Base-by-base conservation (phyloP, 2,329 filamentous ascomycete species). In the Colletotrichum sansevieriae region DNA sequence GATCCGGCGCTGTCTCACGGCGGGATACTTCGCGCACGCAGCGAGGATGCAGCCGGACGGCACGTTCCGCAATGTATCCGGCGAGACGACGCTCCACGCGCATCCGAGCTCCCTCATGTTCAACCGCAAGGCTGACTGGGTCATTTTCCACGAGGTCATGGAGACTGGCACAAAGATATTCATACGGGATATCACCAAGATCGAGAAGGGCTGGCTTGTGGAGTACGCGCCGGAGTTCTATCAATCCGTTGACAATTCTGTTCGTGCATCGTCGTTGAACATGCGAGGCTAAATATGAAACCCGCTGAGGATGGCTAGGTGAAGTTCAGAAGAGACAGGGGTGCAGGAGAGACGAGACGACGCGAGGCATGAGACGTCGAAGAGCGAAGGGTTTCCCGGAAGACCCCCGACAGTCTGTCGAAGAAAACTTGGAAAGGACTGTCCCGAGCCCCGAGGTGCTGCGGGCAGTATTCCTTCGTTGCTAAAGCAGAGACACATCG, bases 101-200 rank as follows among this genome's bases (percentile, higher is more conserved):
- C 96, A 99, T 80, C 96, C 96, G 0, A 97, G 90, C 76, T 97
- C 92, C 44, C 82, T 98, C 73, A 94, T 98, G 90, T 98, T 98
- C 83, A 97, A 97, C 79, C 90, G 95, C 65, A 98, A 97, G 82
- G 94, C 94, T 11, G 94, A 98, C 72, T 98, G 95, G 94, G 94
- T 98, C 10, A 87, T 99, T 39, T 99, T 98, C 76, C 92, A 97
- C 74, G 95, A 98, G 81, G 89, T 97, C 43, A 89, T 97, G 85
- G 93, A 98, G 82, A 97, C 93, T 4, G 89, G 91, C 10, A 89
- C 88, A 71, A 98, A 98, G 84, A 94, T 88, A 0, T 98, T 91
- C 77, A 97, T 99, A 74, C 86, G 94, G 63, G 95, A 98, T 79
- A 83, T 98, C 68, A 96, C 91, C n/a, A 96, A 93, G 82, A 92